Conservation (phyloP, 2,329 filamentous ascomycete species). For the Trichothecium roseum region DNA sequence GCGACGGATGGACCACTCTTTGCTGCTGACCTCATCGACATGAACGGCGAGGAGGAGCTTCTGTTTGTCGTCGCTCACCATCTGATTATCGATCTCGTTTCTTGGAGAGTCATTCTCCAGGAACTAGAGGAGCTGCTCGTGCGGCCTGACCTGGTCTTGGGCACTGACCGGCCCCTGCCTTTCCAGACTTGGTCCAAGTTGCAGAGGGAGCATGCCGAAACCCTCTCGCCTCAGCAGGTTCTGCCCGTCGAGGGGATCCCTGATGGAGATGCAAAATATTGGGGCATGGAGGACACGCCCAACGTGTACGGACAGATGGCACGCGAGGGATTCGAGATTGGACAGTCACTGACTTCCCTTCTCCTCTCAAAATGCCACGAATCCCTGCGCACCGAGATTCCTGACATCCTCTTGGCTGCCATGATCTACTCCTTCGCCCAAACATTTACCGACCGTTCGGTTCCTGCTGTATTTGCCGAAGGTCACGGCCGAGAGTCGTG, state of each 20-base stretch:
- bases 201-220: slow-evolving; percentile 19
- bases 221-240: slow-evolving; percentile 16
- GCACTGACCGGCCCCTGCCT: slow-evolving; percentile 9
- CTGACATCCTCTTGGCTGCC: slow-evolving; percentile 23
- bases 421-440: slow-evolving; percentile 15
- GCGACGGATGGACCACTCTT: slow-evolving; percentile 7
- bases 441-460: slow-evolving; percentile 16
- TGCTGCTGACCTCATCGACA: slow-evolving; percentile 5
- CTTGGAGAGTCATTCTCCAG: slow-evolving; percentile 32
- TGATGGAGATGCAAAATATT: slow-evolving; percentile 12
- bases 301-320: slow-evolving; percentile 13
- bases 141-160: slow-evolving; percentile 4
- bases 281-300: slow-evolving; percentile 10
- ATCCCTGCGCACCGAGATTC: slow-evolving; percentile 17
- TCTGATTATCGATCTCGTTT: slow-evolving; percentile 32
- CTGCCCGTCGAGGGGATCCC: slow-evolving; percentile 7
- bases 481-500: slow-evolving; percentile 24
- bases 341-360: slow-evolving; percentile 6
- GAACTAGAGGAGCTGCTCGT: slow-evolving; percentile 29
- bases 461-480: slow-evolving; percentile 20
- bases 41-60: slow-evolving; percentile 9
- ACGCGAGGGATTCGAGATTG: slow-evolving; percentile 9
- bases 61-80: slow-evolving; percentile 26
- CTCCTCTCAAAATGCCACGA: slow-evolving; percentile 11
- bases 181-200: slow-evolving; percentile 28